Percentiles rank a stretch among this genome's conserved stretches.
These are phyloP conservation scores for Podospora sp. DNA, from an alignment of 495 filamentous ascomycete genomes.

Conservation along the genomic window DNA sequence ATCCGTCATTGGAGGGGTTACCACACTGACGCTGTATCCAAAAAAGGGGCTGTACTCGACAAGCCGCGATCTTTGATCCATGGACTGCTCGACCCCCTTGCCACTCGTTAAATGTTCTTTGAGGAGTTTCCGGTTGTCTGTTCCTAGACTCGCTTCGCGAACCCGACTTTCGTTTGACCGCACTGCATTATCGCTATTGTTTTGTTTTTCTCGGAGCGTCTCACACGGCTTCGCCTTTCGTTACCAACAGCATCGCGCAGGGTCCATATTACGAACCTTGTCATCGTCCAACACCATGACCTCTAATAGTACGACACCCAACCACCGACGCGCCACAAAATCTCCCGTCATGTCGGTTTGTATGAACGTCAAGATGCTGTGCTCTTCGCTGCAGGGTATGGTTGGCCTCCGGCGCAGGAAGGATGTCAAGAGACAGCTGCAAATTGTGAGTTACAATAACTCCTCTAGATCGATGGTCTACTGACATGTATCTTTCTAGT, in stretches of 20 bases:
- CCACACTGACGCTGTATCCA: constrained; percentile 5
- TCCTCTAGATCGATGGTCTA: background rate
- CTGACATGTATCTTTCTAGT: constrained; percentile 38
- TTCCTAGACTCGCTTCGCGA: constrained; percentile 19
- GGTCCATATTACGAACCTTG: too few species aligned
- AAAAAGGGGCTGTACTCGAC: constrained; percentile 20
- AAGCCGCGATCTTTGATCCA: constrained; percentile 19
- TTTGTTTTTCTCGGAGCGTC: background rate
- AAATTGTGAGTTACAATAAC: constrained; percentile 28
- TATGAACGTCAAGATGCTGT: constrained; percentile 32
- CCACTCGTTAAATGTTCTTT: constrained; percentile 36
- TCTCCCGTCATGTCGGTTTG: constrained; percentile 24
- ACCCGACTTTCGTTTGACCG: constrained; percentile 5
- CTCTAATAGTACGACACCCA: background rate
- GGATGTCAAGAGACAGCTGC: constrained; percentile 20
- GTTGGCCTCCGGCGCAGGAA: constrained; percentile 27
- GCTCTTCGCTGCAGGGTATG: constrained; percentile 28
- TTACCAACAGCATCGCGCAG: background rate
- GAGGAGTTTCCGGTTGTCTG: constrained; percentile 10
- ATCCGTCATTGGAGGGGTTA: constrained; percentile 16
- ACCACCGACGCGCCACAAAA: background rate
- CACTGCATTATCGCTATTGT: background rate
- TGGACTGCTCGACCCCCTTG: constrained; percentile 19
- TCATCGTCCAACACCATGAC: background rate
- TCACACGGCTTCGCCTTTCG: background rate